phyloP scores from a whole-genome alignment of 164 flowering plant species.

The Saururus chinensis region DNA sequence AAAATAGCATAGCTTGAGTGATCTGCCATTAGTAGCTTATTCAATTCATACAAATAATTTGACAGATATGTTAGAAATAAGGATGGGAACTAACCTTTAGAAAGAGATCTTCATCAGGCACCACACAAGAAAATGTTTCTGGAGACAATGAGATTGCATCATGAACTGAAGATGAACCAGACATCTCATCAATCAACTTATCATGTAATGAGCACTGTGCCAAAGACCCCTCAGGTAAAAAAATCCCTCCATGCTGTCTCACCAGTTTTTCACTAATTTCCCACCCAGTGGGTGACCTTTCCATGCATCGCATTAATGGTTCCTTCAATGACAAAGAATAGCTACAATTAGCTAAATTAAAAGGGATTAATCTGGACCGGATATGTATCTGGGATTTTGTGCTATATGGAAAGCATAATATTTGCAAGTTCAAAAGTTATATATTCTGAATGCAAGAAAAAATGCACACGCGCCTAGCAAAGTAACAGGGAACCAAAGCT shows the following conservation, averaged over 20 bases:
- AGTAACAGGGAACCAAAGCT: too few relatives aligned
- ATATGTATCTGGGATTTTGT: too few relatives aligned
- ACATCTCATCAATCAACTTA: slow-evolving; percentile 7
- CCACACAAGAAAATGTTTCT: slow-evolving; percentile 1
- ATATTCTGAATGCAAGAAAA: too few relatives aligned
- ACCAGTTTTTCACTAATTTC: slow-evolving; percentile 17
- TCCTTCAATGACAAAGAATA: slow-evolving; percentile 11
- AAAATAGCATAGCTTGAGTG: too few relatives aligned
- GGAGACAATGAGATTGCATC: background rate
- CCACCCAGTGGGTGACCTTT: slow-evolving; percentile 10
- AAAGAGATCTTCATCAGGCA: background rate
- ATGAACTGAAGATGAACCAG: background rate
- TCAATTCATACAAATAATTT: too few relatives aligned
- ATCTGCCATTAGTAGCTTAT: too few relatives aligned
- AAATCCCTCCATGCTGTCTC: slow-evolving; percentile 18
- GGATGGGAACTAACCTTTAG: slow-evolving; percentile 1
- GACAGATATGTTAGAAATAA: too few relatives aligned
- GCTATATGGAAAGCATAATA: too few relatives aligned
- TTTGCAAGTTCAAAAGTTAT: too few relatives aligned
- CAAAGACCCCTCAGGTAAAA: slow-evolving; percentile 12
- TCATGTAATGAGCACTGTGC: slow-evolving; percentile 12
- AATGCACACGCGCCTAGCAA: too few relatives aligned
- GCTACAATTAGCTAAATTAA: slow-evolving; percentile 19
- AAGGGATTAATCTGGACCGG: background rate
- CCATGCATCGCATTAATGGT: slow-evolving; percentile 17